Percentiles rank a stretch among this genome's conserved stretches.
These are phyloP conservation scores for Collybiopsis confluens DNA, from an alignment of 768 basidiomycete species.

Conservation along the genomic window DNA sequence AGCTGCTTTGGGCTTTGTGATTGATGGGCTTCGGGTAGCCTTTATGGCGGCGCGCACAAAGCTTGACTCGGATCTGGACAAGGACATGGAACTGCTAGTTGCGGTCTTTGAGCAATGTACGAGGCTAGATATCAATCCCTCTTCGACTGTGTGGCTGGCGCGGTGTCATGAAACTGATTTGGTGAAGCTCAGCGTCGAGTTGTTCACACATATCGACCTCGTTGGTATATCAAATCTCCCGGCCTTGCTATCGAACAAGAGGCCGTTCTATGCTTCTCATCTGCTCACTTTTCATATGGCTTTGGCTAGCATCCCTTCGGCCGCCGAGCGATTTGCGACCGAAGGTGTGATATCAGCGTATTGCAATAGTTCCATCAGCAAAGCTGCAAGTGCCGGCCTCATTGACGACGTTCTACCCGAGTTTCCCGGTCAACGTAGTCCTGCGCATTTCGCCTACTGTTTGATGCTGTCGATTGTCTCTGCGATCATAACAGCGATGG, in stretches of 20 bases:
- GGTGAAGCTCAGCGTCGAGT: slow-evolving; percentile 68
- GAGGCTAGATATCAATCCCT: slow-evolving; percentile 59
- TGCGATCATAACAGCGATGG: slow-evolving; percentile 59
- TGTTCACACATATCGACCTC: slow-evolving; percentile 66
- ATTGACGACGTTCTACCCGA: slow-evolving; percentile 67
- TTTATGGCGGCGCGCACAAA: slow-evolving; percentile 61
- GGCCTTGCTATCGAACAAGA: slow-evolving; percentile 55
- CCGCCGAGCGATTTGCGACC: slow-evolving; percentile 82
- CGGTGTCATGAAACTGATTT: slow-evolving; percentile 79
- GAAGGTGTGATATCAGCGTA: slow-evolving; percentile 81
- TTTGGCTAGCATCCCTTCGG: slow-evolving; percentile 66
- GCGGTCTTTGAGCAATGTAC: slow-evolving; percentile 83
- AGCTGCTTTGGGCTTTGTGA: slow-evolving; percentile 55
- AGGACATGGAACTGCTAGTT: slow-evolving; percentile 77
- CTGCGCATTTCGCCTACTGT: slow-evolving; percentile 79
- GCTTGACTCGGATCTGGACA: slow-evolving; percentile 62
- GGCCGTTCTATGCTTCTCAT: slow-evolving; percentile 71
- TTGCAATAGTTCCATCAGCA: slow-evolving; percentile 75
- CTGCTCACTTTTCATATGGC: slow-evolving; percentile 86
- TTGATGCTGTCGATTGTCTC: slow-evolving; percentile 79
- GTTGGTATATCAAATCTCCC: slow-evolving; percentile 65
- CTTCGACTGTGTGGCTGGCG: slow-evolving; percentile 74
- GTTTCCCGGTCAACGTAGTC: slow-evolving; percentile 70
- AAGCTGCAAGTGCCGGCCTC: slow-evolving; percentile 69
- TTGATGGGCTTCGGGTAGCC: slow-evolving; percentile 62